Base-by-base conservation (phyloP, 805 yeast species). In the Schwanniomyces pseudopolymorphus region DNA sequence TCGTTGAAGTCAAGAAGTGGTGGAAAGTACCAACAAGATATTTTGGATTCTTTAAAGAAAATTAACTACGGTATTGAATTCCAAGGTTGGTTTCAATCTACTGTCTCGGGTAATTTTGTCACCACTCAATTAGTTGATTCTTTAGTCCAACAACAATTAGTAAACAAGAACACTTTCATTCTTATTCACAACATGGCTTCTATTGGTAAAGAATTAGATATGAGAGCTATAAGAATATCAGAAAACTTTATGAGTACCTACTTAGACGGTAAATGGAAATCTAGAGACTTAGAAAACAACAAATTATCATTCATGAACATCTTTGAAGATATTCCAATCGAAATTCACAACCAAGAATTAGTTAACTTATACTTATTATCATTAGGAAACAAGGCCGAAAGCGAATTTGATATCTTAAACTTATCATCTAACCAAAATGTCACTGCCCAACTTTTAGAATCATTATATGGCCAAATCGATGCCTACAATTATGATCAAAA, bases 21-120 rank as follows among this genome's bases (percentile, higher is more conserved):
- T 48, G 70, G 72, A 48, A 80, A 77, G 61, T 89, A 82, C 69
- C 90, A 85, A 63, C 78, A 77, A 43, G 89, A 85, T 40, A 73
- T 86, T 58, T 72, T 85, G 53, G 78, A 80, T 37, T 78, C 80
- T 49, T 77, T 88, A 52, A 79, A 75, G 57, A 77, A 75, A 45
- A 79, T 83, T 50, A 84, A 85, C 41, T 74, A 80, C 49, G 91
- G 90, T 39, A 74, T 81, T 37, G 87, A 83, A 60, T 75, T 84
- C 49, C 79, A 84, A 52, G 96, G 96, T 27, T 89, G 91, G 89
- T 89, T 87, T 69, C 80, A 87, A 60, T 75, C 85, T 38, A 76
- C 89, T 24, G 70, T 74, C 43, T 78, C 86, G 33, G 94, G 94
- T 39, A 82, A 82, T 61, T 83, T 83, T 60, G 79, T 84, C 58